Conservation (phyloP, 495 filamentous ascomycete genomes). For the Hypoxylon crocopeplum region DNA sequence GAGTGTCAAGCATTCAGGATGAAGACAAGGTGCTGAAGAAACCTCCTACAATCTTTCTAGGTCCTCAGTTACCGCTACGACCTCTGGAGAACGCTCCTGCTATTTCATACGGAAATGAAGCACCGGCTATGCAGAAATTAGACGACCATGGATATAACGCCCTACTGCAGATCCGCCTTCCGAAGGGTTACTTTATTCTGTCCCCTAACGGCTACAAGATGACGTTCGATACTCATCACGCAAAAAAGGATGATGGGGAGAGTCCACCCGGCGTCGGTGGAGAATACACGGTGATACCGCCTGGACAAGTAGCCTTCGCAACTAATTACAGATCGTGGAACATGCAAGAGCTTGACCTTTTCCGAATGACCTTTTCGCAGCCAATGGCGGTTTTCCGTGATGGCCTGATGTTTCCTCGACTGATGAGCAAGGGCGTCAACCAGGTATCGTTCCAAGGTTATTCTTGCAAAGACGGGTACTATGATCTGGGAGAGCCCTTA, state of each 20-base stretch:
- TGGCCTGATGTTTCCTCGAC: not conserved
- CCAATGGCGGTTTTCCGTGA: slow-evolving; percentile 8
- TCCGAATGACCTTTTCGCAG: not conserved
- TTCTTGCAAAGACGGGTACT: no score
- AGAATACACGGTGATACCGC: slow-evolving; percentile 1
- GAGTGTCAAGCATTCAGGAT: not conserved
- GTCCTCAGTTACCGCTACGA: not conserved
- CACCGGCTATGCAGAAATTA: not conserved
- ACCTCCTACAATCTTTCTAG: not conserved
- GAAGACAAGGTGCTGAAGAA: not conserved
- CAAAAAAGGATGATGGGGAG: not conserved
- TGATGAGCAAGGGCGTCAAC: no score
- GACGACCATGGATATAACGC: not conserved
- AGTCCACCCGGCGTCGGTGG: not conserved
- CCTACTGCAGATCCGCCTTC: slow-evolving; percentile 2
- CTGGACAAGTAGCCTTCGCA: not conserved
- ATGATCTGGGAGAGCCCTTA: no score
- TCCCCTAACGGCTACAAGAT: not conserved
- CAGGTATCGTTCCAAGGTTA: no score
- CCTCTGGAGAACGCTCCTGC: not conserved
- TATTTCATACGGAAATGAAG: not conserved
- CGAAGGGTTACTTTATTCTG: not conserved
- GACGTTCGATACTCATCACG: not conserved
- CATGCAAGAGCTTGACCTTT: not conserved
- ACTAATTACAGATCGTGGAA: not conserved